Evolutionary conservation across 371 early-diverging fungal genomes (phyloP).

Genomic region (Apophysomyces variabilis): DNA sequence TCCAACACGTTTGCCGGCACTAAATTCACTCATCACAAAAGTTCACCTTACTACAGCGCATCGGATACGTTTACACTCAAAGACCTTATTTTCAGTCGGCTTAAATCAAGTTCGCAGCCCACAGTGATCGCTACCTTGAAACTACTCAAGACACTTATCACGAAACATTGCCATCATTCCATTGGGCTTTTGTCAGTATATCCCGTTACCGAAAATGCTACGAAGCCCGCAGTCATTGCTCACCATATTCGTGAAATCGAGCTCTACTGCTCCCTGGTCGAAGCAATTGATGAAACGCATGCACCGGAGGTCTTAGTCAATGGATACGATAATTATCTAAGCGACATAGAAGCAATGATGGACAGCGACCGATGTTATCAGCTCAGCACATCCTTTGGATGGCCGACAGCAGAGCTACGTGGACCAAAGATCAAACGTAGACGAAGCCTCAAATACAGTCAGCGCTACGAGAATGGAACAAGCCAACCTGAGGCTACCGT

Average conservation of each 20-base stretch:
- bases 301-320: slow-evolving; percentile 48
- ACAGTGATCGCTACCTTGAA: slow-evolving; percentile 79
- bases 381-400: slow-evolving; percentile 21
- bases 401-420: not conserved
- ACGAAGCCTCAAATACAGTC: slow-evolving; percentile 57
- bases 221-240: slow-evolving; percentile 5
- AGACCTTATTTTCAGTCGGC: slow-evolving; percentile 72
- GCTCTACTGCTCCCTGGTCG: slow-evolving; percentile 67
- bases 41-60: slow-evolving; percentile 45
- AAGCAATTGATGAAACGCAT: slow-evolving; percentile 54
- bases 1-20: slow-evolving; percentile 16
- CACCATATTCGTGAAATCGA: slow-evolving; percentile 66
- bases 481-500: not conserved
- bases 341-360: slow-evolving; percentile 68
- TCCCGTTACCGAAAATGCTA: slow-evolving; percentile 1
- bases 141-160: slow-evolving; percentile 71
- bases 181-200: slow-evolving; percentile 70
- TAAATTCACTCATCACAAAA: slow-evolving; percentile 21
- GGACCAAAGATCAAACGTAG: slow-evolving; percentile 26
- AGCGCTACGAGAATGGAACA: slow-evolving; percentile 26
- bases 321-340: slow-evolving; percentile 75
- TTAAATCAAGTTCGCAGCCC: slow-evolving; percentile 67
- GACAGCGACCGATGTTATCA: slow-evolving; percentile 62
- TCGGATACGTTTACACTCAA: slow-evolving; percentile 68
- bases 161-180: slow-evolving; percentile 73